Evolutionary conservation across 495 filamentous ascomycete species (phyloP).

Genomic region (Talaromyces thailandensis): DNA sequence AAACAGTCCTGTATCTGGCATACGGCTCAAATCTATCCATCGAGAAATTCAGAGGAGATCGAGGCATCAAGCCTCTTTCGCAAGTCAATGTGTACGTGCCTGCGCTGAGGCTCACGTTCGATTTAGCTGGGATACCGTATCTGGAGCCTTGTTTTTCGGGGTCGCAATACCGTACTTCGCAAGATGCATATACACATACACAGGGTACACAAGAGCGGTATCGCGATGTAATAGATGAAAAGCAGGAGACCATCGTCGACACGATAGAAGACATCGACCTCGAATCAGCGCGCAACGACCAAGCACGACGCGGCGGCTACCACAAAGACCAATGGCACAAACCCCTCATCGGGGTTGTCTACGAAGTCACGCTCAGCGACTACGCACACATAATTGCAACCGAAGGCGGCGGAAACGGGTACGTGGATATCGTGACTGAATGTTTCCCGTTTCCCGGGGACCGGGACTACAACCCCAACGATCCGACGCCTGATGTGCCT

Average conservation of each 20-base stretch:
- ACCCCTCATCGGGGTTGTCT: conserved; percentile 84
- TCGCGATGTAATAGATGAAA: conserved; percentile 9
- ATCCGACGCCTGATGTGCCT: conserved; percentile 31
- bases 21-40: conserved; percentile 86
- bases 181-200: conserved; percentile 17
- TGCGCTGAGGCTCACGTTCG: conserved; percentile 65
- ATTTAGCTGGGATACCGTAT: conserved; percentile 81
- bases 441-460: conserved; percentile 55
- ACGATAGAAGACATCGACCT: neutral
- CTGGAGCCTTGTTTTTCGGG: conserved; percentile 89
- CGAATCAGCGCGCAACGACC: conserved; percentile 21
- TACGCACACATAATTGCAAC: conserved; percentile 81
- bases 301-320: conserved; percentile 16
- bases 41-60: conserved; percentile 62
- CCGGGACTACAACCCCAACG: conserved; percentile 21
- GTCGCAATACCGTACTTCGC: conserved; percentile 43
- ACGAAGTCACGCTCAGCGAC: conserved; percentile 77
- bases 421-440: conserved; percentile 71
- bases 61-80: conserved; percentile 72
- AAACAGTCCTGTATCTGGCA: conserved; percentile 80
- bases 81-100: conserved; percentile 74
- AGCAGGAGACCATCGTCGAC: conserved; percentile 7
- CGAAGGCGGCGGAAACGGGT: conserved; percentile 76
- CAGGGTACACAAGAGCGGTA: conserved; percentile 8
- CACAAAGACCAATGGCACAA: conserved; percentile 56